These are phyloP conservation scores for Coemansia biformis DNA, from an alignment of 192 early-diverging fungal species.

Conservation along the genomic window DNA sequence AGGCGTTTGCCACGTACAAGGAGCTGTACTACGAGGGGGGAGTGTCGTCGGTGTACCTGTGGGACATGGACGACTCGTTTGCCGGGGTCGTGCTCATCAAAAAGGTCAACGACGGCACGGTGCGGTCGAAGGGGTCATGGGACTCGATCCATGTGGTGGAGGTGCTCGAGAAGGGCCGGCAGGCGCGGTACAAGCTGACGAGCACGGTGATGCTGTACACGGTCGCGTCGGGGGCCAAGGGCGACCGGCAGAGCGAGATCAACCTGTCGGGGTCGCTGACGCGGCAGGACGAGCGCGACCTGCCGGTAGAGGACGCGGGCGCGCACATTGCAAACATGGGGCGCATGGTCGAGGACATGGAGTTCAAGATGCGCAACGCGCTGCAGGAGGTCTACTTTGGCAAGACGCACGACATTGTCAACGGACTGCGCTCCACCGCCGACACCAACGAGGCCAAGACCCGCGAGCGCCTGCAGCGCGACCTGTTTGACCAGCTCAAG, in stretches of 20 bases:
- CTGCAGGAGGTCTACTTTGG: constrained; percentile 97
- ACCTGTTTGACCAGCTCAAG: constrained; percentile 70
- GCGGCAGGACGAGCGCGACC: constrained; percentile 84
- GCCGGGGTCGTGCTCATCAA: constrained; percentile 93
- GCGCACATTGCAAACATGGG: constrained; percentile 93
- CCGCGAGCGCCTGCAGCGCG: constrained; percentile 73
- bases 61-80: constrained; percentile 85
- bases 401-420: constrained; percentile 95
- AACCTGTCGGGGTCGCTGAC: constrained; percentile 91
- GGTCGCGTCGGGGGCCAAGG: constrained; percentile 57
- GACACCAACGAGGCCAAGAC: constrained; percentile 70
- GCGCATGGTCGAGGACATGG: constrained; percentile 96
- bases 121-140: constrained; percentile 85
- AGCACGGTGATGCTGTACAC: constrained; percentile 95
- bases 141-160: constrained; percentile 98
- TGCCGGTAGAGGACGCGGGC: constrained; percentile 61
- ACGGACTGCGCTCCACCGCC: constrained; percentile 76
- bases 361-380: constrained; percentile 91
- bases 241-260: constrained; percentile 54
- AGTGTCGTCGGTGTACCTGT: constrained; percentile 94
- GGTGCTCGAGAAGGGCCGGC: constrained; percentile 76
- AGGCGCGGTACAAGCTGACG: constrained; percentile 92
- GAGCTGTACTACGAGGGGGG: constrained; percentile 91
- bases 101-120: constrained; percentile 75
- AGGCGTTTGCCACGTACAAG: constrained; percentile 93